Evolutionary conservation across 257 asterid genomes (phyloP).

Genomic region (Rauvolfia tetraphylla): DNA sequence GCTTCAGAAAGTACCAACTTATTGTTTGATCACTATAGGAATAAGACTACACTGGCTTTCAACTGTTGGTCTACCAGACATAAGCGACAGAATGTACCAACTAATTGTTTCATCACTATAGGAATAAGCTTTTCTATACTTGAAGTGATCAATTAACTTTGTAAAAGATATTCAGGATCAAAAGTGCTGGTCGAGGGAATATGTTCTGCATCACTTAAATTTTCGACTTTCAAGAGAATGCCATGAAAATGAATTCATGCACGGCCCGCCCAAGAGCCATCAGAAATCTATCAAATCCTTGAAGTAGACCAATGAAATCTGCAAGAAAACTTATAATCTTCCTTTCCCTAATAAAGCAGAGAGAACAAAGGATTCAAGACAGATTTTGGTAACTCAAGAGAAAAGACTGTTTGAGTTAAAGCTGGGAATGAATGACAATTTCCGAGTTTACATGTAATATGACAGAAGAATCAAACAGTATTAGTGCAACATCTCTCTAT

Average conservation of each 20-base stretch:
- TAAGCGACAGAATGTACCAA: not conserved
- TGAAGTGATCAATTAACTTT: not conserved
- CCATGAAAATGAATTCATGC: not conserved
- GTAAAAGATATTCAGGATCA: conserved; percentile 1
- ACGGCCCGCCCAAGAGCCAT: not conserved
- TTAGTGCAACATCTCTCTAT: not conserved
- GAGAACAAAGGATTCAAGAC: not conserved
- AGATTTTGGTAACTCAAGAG: not conserved
- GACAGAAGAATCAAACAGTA: not conserved
- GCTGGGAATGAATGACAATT: not conserved
- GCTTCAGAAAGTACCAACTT: no score
- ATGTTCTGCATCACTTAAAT: conserved; percentile 3
- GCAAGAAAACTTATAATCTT: not conserved
- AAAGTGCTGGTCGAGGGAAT: not conserved
- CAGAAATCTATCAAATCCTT: not conserved
- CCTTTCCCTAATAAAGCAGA: not conserved
- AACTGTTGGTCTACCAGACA: not conserved
- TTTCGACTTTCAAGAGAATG: not conserved
- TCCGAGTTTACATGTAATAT: not conserved
- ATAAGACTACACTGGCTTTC: no score
- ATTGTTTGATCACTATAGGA: no score
- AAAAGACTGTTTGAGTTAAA: not conserved
- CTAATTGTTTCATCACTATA: not conserved
- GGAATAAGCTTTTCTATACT: not conserved
- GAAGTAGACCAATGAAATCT: conserved; percentile 6